These are phyloP conservation scores for Emmonsiellopsis sp. DNA, from an alignment of 2,329 filamentous ascomycete species.

Conservation along the genomic window DNA sequence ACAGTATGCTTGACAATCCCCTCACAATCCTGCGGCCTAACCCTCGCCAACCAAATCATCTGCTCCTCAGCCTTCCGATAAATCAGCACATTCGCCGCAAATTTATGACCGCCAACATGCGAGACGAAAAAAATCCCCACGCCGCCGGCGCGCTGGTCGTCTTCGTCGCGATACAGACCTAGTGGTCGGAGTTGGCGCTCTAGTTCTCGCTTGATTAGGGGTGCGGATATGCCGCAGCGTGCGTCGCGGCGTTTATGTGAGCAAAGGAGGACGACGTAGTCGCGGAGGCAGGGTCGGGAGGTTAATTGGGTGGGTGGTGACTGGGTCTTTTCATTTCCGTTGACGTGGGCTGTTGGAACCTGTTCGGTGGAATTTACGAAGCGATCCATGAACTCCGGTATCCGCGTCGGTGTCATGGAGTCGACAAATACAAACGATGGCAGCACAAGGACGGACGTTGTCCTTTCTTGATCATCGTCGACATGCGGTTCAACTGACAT, in stretches of 20 bases:
- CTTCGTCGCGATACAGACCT: slow-evolving; percentile 74
- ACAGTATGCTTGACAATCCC: slow-evolving; percentile 84
- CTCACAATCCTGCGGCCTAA: slow-evolving; percentile 82
- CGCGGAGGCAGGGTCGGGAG: slow-evolving; percentile 65
- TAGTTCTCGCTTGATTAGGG: slow-evolving; percentile 77
- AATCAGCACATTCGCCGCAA: slow-evolving; percentile 86
- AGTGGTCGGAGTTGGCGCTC: slow-evolving; percentile 80
- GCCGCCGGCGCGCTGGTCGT: slow-evolving; percentile 81
- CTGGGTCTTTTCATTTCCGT: slow-evolving; percentile 13
- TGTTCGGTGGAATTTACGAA: slow-evolving; percentile 62
- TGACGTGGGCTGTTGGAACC: slow-evolving; percentile 37
- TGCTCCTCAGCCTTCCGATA: slow-evolving; percentile 64
- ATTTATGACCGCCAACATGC: slow-evolving; percentile 95
- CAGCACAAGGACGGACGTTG: slow-evolving; percentile 76
- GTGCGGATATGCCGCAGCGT: slow-evolving; percentile 87
- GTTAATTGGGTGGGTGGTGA: slow-evolving; percentile 36
- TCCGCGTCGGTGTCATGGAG: slow-evolving; percentile 66
- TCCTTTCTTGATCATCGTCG: slow-evolving; percentile 49
- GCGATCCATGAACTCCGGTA: slow-evolving; percentile 60
- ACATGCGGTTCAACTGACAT: slow-evolving; percentile 66
- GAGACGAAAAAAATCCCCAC: slow-evolving; percentile 94
- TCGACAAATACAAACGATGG: slow-evolving; percentile 77
- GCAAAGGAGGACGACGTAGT: slow-evolving; percentile 82
- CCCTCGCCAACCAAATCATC: slow-evolving; percentile 85
- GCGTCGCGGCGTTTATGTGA: slow-evolving; percentile 87